Evolutionary conservation across 192 early-diverging fungal species (phyloP), one percentile per base, ranked within the genome.

Genomic region (Phlyctochytrium planicorne): DNA sequence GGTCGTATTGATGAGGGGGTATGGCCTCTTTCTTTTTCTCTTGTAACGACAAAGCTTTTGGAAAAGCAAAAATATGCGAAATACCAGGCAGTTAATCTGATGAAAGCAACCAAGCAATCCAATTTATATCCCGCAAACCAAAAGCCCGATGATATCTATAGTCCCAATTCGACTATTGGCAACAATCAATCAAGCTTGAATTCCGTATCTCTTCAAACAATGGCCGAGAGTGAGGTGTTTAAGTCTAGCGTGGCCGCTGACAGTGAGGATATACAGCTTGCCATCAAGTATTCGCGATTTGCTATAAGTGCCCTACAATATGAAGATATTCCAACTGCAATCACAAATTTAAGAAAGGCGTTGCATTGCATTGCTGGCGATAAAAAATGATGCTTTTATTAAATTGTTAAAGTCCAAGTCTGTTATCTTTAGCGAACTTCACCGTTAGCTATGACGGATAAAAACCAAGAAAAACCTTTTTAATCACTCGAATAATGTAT

Each of bases 401-500:
- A n/a, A n/a, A n/a, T n/a, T 69, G 4, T 64, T 2, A 75, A 34
- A 75, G 24, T 2, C 62, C 36, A 33, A 70, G 60, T 34, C 74
- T 37, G 50, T 76, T 76, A 14, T 76, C 74, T 62, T 71, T 76
- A 17, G 74, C 74, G 59, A 71, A 76, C 74, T 76, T 33, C 29
- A 70, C 25, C 47, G 20, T 16, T 20, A 35, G 31, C 30, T 35
- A 57, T 0, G 16, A 23, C 36, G 3, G 31, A 27, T 23, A 57
- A 57, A 31, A 17, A 33, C 29, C 20, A 37, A 36, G 30, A 16
- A 30, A 20, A 35, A 75, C 79, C 70, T 85, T 85, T 59, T 85
- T 85, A 60, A 87, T 78, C 16, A 87, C 69, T 23, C 84, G 61
- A 17, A 85, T 74, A n/a, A 87, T 84, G 60, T 82, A 87, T 60